Percentiles rank a stretch among this genome's conserved stretches.
Evolutionary conservation across 805 yeast genomes (phyloP).

Genomic region (Sungouiella thailandica): DNA sequence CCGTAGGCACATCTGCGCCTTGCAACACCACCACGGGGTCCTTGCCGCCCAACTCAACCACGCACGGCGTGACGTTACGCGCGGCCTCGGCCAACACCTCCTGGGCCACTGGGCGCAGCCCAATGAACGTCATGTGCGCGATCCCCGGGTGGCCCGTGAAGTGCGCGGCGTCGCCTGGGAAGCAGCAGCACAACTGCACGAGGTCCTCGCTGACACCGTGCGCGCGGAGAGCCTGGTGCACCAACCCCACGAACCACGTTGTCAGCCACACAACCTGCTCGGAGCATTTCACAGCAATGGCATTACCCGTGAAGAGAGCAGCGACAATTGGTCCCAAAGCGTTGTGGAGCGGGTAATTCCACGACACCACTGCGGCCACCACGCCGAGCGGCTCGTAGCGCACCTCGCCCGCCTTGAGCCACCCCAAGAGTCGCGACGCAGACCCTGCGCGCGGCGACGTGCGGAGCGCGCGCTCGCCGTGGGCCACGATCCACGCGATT

Average conservation of each 20-base stretch:
- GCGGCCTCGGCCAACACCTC: slow-evolving; percentile 81
- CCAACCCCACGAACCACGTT: slow-evolving; percentile 65
- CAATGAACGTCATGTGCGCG: slow-evolving; percentile 89
- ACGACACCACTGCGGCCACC: slow-evolving; percentile 84
- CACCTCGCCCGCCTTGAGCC: slow-evolving; percentile 87
- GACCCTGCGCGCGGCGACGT: slow-evolving; percentile 84
- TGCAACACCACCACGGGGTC: slow-evolving; percentile 88
- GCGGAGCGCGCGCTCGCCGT: slow-evolving; percentile 71
- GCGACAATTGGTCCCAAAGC: slow-evolving; percentile 90
- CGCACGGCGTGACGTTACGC: slow-evolving; percentile 85
- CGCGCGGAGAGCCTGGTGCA: slow-evolving; percentile 63
- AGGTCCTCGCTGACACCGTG: slow-evolving; percentile 77
- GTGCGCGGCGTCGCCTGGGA: slow-evolving; percentile 84
- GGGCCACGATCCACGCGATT: slow-evolving; percentile 78
- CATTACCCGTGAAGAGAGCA: slow-evolving; percentile 85
- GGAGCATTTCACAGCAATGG: slow-evolving; percentile 87
- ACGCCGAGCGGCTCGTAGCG: slow-evolving; percentile 89
- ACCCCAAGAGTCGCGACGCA: slow-evolving; percentile 70
- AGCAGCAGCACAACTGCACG: slow-evolving; percentile 83
- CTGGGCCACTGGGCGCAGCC: slow-evolving; percentile 93
- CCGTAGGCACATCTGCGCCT: slow-evolving; percentile 57
- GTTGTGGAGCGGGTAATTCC: slow-evolving; percentile 98
- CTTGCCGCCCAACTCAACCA: slow-evolving; percentile 94
- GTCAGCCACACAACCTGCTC: slow-evolving; percentile 97
- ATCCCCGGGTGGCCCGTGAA: slow-evolving; percentile 80